These are phyloP conservation scores for Wickerhamomyces sp. DNA, from an alignment of 1,139 yeast genomes.

Conservation along the genomic window DNA sequence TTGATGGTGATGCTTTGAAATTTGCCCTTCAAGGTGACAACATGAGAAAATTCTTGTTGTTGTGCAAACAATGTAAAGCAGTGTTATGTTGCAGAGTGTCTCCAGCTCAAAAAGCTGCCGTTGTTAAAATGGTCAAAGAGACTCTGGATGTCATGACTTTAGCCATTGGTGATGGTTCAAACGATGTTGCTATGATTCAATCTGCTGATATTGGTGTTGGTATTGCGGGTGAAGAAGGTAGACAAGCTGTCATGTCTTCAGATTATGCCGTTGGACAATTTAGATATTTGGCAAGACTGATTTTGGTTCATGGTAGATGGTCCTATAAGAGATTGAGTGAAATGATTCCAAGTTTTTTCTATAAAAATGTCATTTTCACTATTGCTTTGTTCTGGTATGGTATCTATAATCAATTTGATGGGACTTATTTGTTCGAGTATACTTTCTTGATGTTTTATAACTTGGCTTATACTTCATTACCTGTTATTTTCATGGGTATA, in stretches of 20 bases:
- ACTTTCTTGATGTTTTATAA: constrained; percentile 90
- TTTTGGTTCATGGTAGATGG: constrained; percentile 95
- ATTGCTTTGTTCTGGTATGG: constrained; percentile 93
- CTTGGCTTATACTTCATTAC: constrained; percentile 91
- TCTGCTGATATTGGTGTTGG: constrained; percentile 98
- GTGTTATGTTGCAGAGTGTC: constrained; percentile 95
- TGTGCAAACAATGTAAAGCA: constrained; percentile 91
- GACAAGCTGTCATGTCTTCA: constrained; percentile 97
- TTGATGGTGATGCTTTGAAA: constrained; percentile 91
- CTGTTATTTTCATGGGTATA: constrained; percentile 85
- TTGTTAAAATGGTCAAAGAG: constrained; percentile 82
- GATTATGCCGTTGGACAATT: constrained; percentile 97
- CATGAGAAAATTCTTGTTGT: constrained; percentile 65
- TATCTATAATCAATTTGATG: constrained; percentile 78
- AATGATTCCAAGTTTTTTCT: constrained; percentile 92
- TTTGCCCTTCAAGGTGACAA: constrained; percentile 57
- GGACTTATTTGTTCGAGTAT: constrained; percentile 86
- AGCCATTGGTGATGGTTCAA: constrained; percentile 97
- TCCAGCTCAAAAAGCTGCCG: constrained; percentile 95
- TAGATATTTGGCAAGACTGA: constrained; percentile 69
- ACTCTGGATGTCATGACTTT: constrained; percentile 82
- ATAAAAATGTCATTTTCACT: constrained; percentile 86
- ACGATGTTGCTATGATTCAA: constrained; percentile 98
- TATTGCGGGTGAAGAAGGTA: constrained; percentile 97
- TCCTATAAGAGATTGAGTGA: constrained; percentile 87